Percentiles rank a stretch among this genome's conserved stretches.
These are phyloP conservation scores for Exophiala oligosperma DNA, from an alignment of 2,329 filamentous ascomycete species.

Conservation along the genomic window DNA sequence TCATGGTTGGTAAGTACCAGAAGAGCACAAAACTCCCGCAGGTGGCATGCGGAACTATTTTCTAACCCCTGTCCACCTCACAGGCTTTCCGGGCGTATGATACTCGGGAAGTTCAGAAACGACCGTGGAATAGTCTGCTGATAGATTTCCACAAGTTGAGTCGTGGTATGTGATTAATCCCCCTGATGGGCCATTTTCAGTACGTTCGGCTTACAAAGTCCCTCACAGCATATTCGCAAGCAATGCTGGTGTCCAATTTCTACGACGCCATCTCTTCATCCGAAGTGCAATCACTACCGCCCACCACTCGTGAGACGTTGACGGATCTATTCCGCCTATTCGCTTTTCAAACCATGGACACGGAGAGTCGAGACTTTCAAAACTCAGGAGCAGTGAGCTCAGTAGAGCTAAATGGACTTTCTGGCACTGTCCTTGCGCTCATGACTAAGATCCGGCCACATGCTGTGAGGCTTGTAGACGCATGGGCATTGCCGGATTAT, in stretches of 20 bases:
- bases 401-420: slow-evolving; percentile 42
- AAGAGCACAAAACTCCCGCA: background rate
- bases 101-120: slow-evolving; percentile 71
- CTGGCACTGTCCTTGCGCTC: slow-evolving; percentile 54
- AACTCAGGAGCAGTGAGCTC: slow-evolving; percentile 62
- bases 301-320: slow-evolving; percentile 56
- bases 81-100: slow-evolving; percentile 67
- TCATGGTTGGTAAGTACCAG: slow-evolving; percentile 56
- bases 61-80: background rate
- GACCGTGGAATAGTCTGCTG: slow-evolving; percentile 74
- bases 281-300: slow-evolving; percentile 40
- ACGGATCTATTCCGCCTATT: slow-evolving; percentile 67
- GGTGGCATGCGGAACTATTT: background rate
- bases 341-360: slow-evolving; percentile 59
- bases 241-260: slow-evolving; percentile 76
- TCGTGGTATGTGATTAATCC: slow-evolving; percentile 49
- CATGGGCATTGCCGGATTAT: slow-evolving; percentile 76
- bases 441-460: slow-evolving; percentile 72
- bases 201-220: background rate
- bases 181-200: background rate
- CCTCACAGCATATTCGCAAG: slow-evolving; percentile 63
- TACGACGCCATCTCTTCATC: slow-evolving; percentile 61
- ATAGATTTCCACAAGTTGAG: slow-evolving; percentile 75
- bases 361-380: slow-evolving; percentile 66
- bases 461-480: slow-evolving; percentile 68